Evolutionary conservation across 2,329 filamentous ascomycete species (phyloP).

Genomic region (Corinectria fuckeliana): DNA sequence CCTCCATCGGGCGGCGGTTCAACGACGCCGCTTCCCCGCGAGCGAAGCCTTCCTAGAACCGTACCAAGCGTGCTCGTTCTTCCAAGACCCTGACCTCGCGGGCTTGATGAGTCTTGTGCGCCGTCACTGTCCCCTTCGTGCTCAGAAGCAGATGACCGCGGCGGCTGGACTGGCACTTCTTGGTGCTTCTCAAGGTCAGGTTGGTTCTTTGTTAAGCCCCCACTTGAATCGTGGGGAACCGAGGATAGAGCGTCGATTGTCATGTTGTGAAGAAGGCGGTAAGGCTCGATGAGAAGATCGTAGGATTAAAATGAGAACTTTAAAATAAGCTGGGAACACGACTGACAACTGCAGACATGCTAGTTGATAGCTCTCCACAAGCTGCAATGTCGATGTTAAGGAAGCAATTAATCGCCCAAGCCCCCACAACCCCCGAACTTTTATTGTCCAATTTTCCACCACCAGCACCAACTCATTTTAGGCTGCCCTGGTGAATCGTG

Average conservation of each 20-base stretch:
- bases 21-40: neutral
- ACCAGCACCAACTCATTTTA: neutral
- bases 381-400: neutral
- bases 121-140: neutral
- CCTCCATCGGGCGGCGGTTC: slow-evolving; percentile 60
- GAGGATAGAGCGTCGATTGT: neutral
- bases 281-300: neutral
- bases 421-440: slow-evolving; percentile 11
- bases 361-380: neutral
- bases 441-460: neutral
- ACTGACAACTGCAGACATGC: neutral
- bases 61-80: slow-evolving; percentile 12
- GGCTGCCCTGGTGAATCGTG: neutral
- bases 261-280: neutral
- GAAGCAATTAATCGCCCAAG: neutral
- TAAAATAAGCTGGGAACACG: neutral
- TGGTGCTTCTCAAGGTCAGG: slow-evolving; percentile 3
- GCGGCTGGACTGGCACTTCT: neutral
- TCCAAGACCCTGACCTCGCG: slow-evolving; percentile 5
- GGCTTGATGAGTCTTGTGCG: neutral
- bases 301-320: neutral
- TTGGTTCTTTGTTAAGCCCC: slow-evolving; percentile 2
- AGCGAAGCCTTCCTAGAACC: slow-evolving; percentile 8
- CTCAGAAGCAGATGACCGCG: neutral
- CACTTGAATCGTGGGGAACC: neutral